Base-by-base conservation (phyloP, 805 yeast genomes). In the Pichia kluyveri region DNA sequence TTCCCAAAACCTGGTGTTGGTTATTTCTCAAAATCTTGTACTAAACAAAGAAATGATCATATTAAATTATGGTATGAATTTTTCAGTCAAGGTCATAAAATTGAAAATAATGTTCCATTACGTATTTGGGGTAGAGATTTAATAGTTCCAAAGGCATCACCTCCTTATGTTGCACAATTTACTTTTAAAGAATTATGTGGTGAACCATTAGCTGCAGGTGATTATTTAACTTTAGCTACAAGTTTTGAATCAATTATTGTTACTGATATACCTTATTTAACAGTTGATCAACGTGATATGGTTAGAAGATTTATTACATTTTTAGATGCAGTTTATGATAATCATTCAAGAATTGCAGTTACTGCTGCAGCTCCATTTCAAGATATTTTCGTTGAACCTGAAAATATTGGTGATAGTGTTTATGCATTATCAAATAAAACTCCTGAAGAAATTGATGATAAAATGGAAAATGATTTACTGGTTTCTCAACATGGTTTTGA, bases 301-400 rank as follows among this genome's bases (percentile, higher is more conserved):
- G 87, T 90, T 26, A 75, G 98, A 60, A 72, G 99, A 57, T 91
- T 93, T 61, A 93, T 93, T 63, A 93, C 96, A 0, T 93, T 93
- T 57, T 67, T 93, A 47, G 99, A 93, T 64, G 97, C 99, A 0
- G 95, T 90, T 5, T 93, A 93, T 63, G 98, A 93, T 64, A 83
- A 83, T 47, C 90, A 87, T 56, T 86, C 95, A 10, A 76, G 89
- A 59, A 68, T 93, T 15, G 96, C 96, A 1, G 91, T 89, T 34
- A 88, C 97, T 0, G 83, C 89, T 0, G 96, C 86, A 1, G 90
- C 89, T 10, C 83, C 88, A 23, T 91, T 89, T 61, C 79, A 80
- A 41, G 83, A 84, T 51, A 75, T 93, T 44, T 90, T 93, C 65
- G 95, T 86, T 17, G 96, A 89, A 56, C 86, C 89, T 1, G 86